Conservation (phyloP, 2,329 filamentous ascomycete species). For the Fusarium pilosicola region DNA sequence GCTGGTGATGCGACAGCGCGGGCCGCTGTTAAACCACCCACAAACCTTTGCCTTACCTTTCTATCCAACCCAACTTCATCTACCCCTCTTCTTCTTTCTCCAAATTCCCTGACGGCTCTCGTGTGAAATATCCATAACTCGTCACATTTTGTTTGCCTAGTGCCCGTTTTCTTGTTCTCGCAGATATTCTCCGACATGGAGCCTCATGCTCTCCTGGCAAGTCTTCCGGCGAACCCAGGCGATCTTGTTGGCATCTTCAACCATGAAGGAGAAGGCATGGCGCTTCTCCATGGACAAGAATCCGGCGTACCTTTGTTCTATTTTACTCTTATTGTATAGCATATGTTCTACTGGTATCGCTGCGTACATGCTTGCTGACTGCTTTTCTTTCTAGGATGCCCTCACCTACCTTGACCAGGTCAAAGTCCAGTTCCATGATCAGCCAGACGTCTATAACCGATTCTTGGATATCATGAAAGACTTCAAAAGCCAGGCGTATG, state of each 20-base stretch:
- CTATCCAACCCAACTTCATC: neutral
- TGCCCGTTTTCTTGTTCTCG: neutral
- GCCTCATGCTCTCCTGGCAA: neutral
- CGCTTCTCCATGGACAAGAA: conserved; percentile 32
- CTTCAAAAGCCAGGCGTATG: conserved; percentile 96
- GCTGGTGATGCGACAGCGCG: conserved; percentile 23
- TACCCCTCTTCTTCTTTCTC: neutral
- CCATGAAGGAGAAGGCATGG: conserved; percentile 34
- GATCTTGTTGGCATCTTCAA: conserved; percentile 40
- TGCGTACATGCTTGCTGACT: conserved; percentile 11
- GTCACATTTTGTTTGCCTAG: neutral
- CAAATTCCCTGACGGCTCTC: neutral
- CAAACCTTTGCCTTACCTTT: conserved; percentile 2
- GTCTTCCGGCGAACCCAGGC: conserved; percentile 16
- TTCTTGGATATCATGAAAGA: conserved; percentile 99
- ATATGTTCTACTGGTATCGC: neutral
- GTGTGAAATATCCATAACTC: neutral
- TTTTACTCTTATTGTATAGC: conserved; percentile 41
- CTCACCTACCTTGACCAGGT: conserved; percentile 98
- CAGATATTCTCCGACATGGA: conserved; percentile 22
- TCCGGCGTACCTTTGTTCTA: conserved; percentile 37
- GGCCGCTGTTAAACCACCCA: conserved; percentile 24
- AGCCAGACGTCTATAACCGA: conserved; percentile 95
- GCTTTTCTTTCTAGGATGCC: conserved; percentile 63
- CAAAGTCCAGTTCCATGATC: conserved; percentile 96